A percentile compares a stretch with the other conserved stretches of the same genome.
phyloP scores from a whole-genome alignment of 176 grass and related monocot species.

The Guadua angustifolia region DNA sequence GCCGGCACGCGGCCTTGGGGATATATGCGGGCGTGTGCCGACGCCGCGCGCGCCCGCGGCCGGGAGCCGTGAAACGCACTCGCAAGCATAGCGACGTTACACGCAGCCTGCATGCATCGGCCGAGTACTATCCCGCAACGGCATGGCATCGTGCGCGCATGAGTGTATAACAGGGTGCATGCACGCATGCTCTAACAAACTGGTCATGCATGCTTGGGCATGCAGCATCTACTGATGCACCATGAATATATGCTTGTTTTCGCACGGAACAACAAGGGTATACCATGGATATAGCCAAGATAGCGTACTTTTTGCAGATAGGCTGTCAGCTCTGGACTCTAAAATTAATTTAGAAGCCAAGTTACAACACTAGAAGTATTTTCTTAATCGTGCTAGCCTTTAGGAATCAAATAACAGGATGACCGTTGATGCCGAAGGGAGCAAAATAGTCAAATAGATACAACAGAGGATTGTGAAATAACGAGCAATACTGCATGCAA shows the following conservation, averaged over 20 bases:
- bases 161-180: neutral
- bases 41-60: neutral
- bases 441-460: neutral
- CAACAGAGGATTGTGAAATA: neutral
- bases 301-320: neutral
- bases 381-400: neutral
- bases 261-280: conserved; percentile 22
- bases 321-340: neutral
- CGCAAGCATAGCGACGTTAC: neutral
- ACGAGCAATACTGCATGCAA: too few species aligned
- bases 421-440: conserved; percentile 3
- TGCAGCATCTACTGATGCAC: conserved; percentile 8
- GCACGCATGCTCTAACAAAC: conserved; percentile 16
- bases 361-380: neutral
- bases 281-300: neutral
- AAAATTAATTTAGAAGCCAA: neutral
- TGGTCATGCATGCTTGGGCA: neutral
- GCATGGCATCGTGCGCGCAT: conserved; percentile 22
- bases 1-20: too few species aligned
- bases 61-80: conserved; percentile 23
- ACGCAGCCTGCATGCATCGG: neutral
- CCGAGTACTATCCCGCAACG: conserved; percentile 10
- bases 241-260: neutral
- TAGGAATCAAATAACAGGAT: neutral
- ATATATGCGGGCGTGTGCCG: too few species aligned